Conservation (phyloP, 2,329 filamentous ascomycete genomes). For the Arthrobotrys musiformis region DNA sequence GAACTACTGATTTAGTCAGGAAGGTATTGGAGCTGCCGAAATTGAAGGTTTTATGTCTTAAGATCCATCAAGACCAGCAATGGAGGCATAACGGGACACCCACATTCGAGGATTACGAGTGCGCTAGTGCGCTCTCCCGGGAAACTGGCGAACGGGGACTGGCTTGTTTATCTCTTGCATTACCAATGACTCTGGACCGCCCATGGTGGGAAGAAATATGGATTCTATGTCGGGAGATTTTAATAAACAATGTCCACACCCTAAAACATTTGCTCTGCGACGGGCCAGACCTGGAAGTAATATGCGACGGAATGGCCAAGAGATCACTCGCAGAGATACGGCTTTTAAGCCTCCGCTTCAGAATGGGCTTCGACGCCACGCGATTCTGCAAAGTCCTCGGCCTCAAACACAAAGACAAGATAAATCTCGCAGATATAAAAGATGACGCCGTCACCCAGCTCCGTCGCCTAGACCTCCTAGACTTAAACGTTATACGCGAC, state of each 20-base stretch:
- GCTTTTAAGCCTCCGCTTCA: slow-evolving; percentile 18
- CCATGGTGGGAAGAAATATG: slow-evolving; percentile 36
- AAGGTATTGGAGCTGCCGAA: slow-evolving; percentile 24
- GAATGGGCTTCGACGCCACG: slow-evolving; percentile 1
- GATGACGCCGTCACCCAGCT: slow-evolving; percentile 14
- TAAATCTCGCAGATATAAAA: not conserved
- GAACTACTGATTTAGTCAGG: slow-evolving; percentile 19
- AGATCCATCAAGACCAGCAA: slow-evolving; percentile 27
- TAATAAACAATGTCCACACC: not conserved
- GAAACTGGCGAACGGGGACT: slow-evolving; percentile 2
- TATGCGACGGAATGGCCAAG: not conserved
- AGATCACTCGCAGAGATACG: slow-evolving; percentile 12
- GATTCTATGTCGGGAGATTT: slow-evolving; percentile 23
- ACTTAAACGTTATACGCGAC: not conserved
- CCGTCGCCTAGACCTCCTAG: slow-evolving; percentile 18
- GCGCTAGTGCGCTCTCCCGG: not conserved
- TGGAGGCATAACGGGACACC: slow-evolving; percentile 32
- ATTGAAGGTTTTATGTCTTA: slow-evolving; percentile 38
- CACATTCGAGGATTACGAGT: slow-evolving; percentile 40
- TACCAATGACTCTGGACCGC: slow-evolving; percentile 21
- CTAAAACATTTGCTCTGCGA: slow-evolving; percentile 36
- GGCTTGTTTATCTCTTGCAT: slow-evolving; percentile 35
- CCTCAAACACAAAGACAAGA: not conserved
- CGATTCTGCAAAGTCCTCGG: slow-evolving; percentile 17
- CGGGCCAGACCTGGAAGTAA: slow-evolving; percentile 35